Conservation (phyloP, 2,329 filamentous ascomycete genomes). For the Biscogniauxia marginata region DNA sequence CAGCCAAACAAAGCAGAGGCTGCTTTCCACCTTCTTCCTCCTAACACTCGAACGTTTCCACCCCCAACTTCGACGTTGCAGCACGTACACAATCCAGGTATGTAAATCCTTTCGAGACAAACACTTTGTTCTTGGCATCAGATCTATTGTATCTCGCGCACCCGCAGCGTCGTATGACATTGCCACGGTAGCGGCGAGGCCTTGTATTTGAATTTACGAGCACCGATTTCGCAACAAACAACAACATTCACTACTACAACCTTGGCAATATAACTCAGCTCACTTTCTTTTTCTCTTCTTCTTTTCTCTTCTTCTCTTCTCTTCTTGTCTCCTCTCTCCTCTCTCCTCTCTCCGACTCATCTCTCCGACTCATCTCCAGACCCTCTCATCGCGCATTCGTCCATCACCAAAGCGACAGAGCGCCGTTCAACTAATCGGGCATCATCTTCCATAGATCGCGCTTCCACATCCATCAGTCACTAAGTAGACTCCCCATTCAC, state of each 20-base stretch:
- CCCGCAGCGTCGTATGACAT: not conserved
- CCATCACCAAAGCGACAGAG: too few species aligned
- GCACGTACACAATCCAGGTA: constrained; percentile 20
- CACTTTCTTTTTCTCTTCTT: too few species aligned
- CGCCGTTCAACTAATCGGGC: not conserved
- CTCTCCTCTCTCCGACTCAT: too few species aligned
- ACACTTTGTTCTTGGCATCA: not conserved
- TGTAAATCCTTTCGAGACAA: constrained; percentile 16
- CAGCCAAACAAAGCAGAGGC: not conserved
- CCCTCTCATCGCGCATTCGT: too few species aligned
- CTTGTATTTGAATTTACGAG: not conserved
- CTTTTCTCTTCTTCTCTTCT: too few species aligned
- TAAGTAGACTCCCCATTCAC: constrained; percentile 6
- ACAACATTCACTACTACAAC: not conserved
- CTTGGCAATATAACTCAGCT: too few species aligned
- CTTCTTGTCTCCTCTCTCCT: too few species aligned
- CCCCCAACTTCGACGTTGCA: constrained; percentile 13
- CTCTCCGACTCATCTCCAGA: too few species aligned
- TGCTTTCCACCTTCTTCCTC: not conserved
- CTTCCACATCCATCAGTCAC: not conserved
- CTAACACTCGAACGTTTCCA: too few species aligned
- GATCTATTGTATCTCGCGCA: not conserved
- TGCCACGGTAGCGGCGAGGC: not conserved
- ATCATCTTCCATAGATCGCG: not conserved
- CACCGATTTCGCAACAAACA: not conserved